phyloP scores from a whole-genome alignment of 768 basidiomycete species.

The Suillus weaverae region DNA sequence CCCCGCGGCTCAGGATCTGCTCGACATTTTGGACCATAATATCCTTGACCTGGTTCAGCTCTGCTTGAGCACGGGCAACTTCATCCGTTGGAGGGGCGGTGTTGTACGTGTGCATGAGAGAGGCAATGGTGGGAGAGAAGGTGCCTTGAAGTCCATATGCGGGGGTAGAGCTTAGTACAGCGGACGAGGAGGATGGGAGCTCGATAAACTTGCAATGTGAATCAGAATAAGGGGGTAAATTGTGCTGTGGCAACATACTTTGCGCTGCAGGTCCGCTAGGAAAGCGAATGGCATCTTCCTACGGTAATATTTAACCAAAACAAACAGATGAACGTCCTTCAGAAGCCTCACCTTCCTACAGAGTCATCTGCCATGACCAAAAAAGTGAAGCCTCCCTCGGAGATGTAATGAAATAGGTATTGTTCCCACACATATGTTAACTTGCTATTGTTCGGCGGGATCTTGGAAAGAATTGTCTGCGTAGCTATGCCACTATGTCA shows the following conservation, averaged over 20 bases:
- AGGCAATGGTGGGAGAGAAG: constrained; percentile 67
- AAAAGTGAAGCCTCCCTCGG: constrained; percentile 83
- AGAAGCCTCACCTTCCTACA: constrained; percentile 68
- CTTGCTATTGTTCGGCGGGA: constrained; percentile 87
- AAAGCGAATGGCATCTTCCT: constrained; percentile 96
- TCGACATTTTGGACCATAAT: constrained; percentile 99
- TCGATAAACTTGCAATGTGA: constrained; percentile 50
- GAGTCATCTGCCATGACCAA: constrained; percentile 95
- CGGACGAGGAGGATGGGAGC: constrained; percentile 64
- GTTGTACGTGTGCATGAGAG: constrained; percentile 86
- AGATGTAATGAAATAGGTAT: constrained; percentile 92
- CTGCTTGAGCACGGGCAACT: constrained; percentile 84
- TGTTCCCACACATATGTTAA: constrained; percentile 90
- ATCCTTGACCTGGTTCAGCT: constrained; percentile 88
- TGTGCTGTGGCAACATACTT: constrained; percentile 40
- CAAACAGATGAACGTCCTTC: neutral
- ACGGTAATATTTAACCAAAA: constrained; percentile 8
- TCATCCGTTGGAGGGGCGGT: constrained; percentile 87
- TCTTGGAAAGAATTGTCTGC: constrained; percentile 89
- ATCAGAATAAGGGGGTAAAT: constrained; percentile 8
- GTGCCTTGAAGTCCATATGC: constrained; percentile 69
- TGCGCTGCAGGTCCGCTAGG: constrained; percentile 80
- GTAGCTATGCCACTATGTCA: constrained; percentile 51
- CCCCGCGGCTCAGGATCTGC: constrained; percentile 91
- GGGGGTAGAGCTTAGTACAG: constrained; percentile 45